These are phyloP conservation scores for Calonectria pseudoturangicola DNA, from an alignment of 2,329 filamentous ascomycete genomes.

Conservation along the genomic window DNA sequence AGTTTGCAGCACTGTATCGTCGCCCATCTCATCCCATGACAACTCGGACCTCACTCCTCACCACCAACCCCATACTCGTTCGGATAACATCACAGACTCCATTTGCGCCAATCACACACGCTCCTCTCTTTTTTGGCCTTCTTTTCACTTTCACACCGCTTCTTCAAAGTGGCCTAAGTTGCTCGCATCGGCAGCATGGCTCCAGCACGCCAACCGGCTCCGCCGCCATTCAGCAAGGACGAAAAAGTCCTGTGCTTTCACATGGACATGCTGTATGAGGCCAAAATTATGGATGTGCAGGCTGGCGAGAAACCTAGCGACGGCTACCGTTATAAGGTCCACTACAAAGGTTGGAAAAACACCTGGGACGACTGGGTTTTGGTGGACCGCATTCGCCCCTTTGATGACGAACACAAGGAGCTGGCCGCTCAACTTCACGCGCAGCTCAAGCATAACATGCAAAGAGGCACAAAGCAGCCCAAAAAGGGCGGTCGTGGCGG, in stretches of 20 bases:
- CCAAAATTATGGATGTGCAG: conserved; percentile 90
- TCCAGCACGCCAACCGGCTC: conserved; percentile 64
- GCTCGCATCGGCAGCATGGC: conserved; percentile 59
- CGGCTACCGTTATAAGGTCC: conserved; percentile 90
- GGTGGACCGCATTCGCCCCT: conserved; percentile 93
- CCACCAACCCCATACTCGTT: conserved; percentile 31
- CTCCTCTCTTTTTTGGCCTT: conserved; percentile 5
- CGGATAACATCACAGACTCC: conserved; percentile 31
- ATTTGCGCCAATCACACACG: conserved; percentile 37
- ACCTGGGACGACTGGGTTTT: conserved; percentile 99
- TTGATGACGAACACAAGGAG: conserved; percentile 95
- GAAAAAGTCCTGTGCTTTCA: conserved; percentile 98
- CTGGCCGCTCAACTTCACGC: conserved; percentile 84
- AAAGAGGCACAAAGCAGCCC: conserved; percentile 71
- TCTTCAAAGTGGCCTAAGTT: conserved; percentile 40
- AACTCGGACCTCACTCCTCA: conserved; percentile 34
- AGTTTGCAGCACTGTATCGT: conserved; percentile 41
- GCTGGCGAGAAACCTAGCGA: conserved; percentile 80
- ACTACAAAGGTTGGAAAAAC: conserved; percentile 99
- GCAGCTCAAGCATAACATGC: conserved; percentile 78
- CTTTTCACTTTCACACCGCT: conserved; percentile 40
- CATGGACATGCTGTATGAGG: conserved; percentile 97
- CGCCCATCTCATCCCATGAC: conserved; percentile 36
- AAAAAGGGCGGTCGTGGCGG: conserved; percentile 67
- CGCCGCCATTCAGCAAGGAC: conserved; percentile 80